Evolutionary conservation across 169 alveolate genomes (phyloP), one percentile per base, ranked within the genome.

Genomic region (Plasmodium cynomolgi): DNA sequence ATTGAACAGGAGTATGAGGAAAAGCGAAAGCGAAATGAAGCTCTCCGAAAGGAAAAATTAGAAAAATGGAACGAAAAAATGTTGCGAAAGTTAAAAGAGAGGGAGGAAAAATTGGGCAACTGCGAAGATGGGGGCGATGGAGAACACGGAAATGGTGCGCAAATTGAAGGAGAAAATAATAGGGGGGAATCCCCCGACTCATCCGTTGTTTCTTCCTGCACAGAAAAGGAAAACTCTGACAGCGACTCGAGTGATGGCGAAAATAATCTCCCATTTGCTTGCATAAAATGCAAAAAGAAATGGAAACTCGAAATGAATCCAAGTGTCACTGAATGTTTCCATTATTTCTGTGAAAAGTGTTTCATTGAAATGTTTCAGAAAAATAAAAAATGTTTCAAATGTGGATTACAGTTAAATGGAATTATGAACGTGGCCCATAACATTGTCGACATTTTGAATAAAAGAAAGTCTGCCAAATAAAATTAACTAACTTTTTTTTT

Each of bases 321-420:
- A 26, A 96, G 98, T 17, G 97, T 97, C 41, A 98, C 99, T 5
- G 91, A 95, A 73, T 99, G 99, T 79, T 90, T 92, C 20, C 99
- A 99, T 95, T 97, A 97, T 93, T 99, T 98, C 94, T 99, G 99
- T 92, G 99, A 98, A 91, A 93, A 91, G 58, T 99, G 99, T 93
- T 98, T 99, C 29, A 86, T 98, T 34, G 93, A 96, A 23, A 93
- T 97, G 68, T 98, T 97, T 96, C 88, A 94, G 41, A 97, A 93
- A 20, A 96, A 96, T 85, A 94, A 94, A 80, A 96, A 96, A 39
- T 98, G 99, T 81, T 96, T 96, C 77, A 95, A 92, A 44, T 98
- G 99, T 93, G 97, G 97, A 3, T 88, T 96, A 68, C 92, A 96
- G 33, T 97, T 98, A 23, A 96, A 97, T 84, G 99, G 99, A 23